Evolutionary conservation across 1,284 basidiomycete species (phyloP), one percentile per base, ranked within the genome.

Genomic region (Macrocystidia cucumis): DNA sequence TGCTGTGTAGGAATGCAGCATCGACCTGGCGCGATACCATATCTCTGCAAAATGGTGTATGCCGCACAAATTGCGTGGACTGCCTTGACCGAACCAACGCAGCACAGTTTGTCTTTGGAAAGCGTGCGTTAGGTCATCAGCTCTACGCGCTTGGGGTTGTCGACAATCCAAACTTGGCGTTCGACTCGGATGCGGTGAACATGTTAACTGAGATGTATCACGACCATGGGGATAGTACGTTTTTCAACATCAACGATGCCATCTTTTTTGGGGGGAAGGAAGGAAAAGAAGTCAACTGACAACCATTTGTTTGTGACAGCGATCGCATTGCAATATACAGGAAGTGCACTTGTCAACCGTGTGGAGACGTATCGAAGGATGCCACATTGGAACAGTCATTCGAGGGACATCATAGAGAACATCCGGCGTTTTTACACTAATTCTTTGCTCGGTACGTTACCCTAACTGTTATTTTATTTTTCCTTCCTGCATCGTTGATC

Each of bases 181-280:
- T 97, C 54, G 92, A 97, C 48, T 93, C 88, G 7, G 95, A 97
- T 55, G 92, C 91, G 0, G 88, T 96, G 32, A 91, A 96, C 56
- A 93, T 98, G 78, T 57, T 99, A 46, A 98, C 93, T 0, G 92
- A 98, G 60, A 98, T 99, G 93, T 98, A 97, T 57, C 92, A 98
- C 55, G 91, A 96, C 55, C 90, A 93, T 49, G 91, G 91, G 1
- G 91, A 96, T 49, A 92, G 89, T 89, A 49, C 49, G 81, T 60
- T n/a, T n/a, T n/a, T n/a, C n/a, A n/a, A n/a, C n/a, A n/a, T n/a
- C n/a, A n/a, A n/a, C n/a, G n/a, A n/a, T n/a, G n/a, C n/a, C n/a
- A n/a, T n/a, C n/a, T n/a, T n/a, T n/a, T n/a, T n/a, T n/a, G n/a
- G n/a, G n/a, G n/a, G n/a, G n/a, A n/a, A n/a, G n/a, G n/a, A n/a